Conservation (phyloP, 768 basidiomycete species). For the Lactifluus pinguis region DNA sequence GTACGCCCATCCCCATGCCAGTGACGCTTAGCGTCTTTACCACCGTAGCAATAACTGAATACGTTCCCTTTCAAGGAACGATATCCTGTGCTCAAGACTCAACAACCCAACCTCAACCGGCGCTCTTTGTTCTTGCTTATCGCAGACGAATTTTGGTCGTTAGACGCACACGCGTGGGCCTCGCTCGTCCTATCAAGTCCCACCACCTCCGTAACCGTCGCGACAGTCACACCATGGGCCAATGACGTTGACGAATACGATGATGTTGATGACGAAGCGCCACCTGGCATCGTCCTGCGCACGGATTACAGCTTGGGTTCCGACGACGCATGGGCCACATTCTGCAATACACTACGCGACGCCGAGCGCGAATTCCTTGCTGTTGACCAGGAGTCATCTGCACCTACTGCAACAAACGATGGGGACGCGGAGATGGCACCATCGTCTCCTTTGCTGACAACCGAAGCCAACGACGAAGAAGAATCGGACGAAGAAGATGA, state of each 20-base stretch:
- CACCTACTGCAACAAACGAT: constrained; percentile 14
- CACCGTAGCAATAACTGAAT: neutral
- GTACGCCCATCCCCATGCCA: neutral
- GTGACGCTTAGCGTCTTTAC: neutral
- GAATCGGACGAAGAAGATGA: constrained; percentile 16
- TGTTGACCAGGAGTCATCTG: neutral
- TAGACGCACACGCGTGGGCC: constrained; percentile 5
- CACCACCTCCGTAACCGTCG: neutral
- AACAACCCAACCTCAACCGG: neutral
- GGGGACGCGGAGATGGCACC: constrained; percentile 15
- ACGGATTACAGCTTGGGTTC: constrained; percentile 52
- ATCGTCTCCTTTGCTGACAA: neutral
- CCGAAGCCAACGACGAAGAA: neutral
- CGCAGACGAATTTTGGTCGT: constrained; percentile 12
- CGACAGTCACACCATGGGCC: constrained; percentile 26
- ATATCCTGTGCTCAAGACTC: neutral
- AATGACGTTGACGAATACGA: constrained; percentile 45
- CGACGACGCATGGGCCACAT: constrained; percentile 54
- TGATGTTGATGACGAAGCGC: constrained; percentile 34
- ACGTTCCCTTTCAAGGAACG: neutral
- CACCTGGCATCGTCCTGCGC: constrained; percentile 57
- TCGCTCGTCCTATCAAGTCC: neutral
- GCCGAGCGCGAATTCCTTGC: constrained; percentile 49
- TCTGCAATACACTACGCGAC: constrained; percentile 40
- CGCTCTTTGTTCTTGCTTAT: neutral